A percentile compares a stretch with the other conserved stretches of the same genome.
phyloP scores from a whole-genome alignment of 345 rosid genomes.

The Linum tenue region DNA sequence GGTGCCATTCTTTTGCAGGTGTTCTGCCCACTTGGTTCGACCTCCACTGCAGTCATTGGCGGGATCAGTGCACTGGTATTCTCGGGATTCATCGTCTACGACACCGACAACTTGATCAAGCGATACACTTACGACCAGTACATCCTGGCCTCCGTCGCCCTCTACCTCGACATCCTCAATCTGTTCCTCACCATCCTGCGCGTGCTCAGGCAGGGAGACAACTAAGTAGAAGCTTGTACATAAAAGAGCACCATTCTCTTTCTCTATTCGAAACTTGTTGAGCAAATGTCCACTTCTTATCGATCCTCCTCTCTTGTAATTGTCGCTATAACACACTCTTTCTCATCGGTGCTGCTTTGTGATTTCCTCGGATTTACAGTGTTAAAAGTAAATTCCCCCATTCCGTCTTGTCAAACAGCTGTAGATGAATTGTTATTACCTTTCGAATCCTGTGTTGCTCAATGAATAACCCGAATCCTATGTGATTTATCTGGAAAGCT shows the following conservation, averaged over 20 bases:
- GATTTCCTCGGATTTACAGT: no score
- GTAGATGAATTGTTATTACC: no score
- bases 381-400: slow-evolving; percentile 12
- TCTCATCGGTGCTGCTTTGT: no score
- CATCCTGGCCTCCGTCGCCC: slow-evolving; percentile 79
- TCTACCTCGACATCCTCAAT: slow-evolving; percentile 84
- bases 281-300: no score
- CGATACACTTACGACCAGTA: slow-evolving; percentile 88
- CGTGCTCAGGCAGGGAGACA: slow-evolving; percentile 51
- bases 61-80: slow-evolving; percentile 77
- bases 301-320: no score
- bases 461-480: no score
- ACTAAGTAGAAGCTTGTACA: slow-evolving; percentile 24
- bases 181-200: slow-evolving; percentile 84
- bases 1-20: slow-evolving; percentile 31
- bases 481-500: no score
- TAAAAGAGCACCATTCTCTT: no score
- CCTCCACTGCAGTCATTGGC: slow-evolving; percentile 63
- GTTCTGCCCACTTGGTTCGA: slow-evolving; percentile 84
- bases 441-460: no score
- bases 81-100: slow-evolving; percentile 83
- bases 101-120: slow-evolving; percentile 86
- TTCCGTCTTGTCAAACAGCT: slow-evolving; percentile 10
- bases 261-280: no score
- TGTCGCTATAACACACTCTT: no score